These are phyloP conservation scores for Angomonas desouzai DNA, from an alignment of 208 protist species.

Conservation along the genomic window DNA sequence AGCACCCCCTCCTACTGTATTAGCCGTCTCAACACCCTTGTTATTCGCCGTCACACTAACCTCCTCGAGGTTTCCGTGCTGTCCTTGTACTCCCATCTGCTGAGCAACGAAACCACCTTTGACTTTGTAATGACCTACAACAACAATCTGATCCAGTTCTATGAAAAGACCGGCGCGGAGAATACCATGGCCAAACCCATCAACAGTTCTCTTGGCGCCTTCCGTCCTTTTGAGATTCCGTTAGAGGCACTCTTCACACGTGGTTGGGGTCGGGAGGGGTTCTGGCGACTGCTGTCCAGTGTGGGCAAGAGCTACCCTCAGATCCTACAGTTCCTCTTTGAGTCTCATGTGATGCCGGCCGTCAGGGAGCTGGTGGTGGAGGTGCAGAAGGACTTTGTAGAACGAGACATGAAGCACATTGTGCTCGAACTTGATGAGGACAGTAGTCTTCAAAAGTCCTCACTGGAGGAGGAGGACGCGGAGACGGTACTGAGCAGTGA, in stretches of 20 bases:
- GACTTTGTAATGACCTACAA: constrained; percentile 1
- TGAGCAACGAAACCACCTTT: not conserved
- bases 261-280: not conserved
- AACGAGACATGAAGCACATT: constrained; percentile 1
- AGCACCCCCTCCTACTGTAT: not conserved
- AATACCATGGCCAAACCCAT: not conserved
- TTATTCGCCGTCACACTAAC: not conserved
- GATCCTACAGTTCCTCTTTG: not conserved
- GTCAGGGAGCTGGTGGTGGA: not conserved
- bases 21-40: not conserved
- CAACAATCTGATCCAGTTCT: not conserved
- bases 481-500: constrained; percentile 1
- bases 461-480: not conserved
- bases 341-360: not conserved
- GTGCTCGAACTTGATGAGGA: not conserved
- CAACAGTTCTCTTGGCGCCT: not conserved
- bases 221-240: not conserved
- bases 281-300: constrained; percentile 2
- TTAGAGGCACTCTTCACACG: not conserved
- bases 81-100: constrained; percentile 1
- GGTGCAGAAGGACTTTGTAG: not conserved
- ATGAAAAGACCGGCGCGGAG: not conserved
- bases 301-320: constrained; percentile 3
- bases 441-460: not conserved
- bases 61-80: not conserved